Conservation (phyloP, 352 stramenopile species). For the Phytophthora sp. region DNA sequence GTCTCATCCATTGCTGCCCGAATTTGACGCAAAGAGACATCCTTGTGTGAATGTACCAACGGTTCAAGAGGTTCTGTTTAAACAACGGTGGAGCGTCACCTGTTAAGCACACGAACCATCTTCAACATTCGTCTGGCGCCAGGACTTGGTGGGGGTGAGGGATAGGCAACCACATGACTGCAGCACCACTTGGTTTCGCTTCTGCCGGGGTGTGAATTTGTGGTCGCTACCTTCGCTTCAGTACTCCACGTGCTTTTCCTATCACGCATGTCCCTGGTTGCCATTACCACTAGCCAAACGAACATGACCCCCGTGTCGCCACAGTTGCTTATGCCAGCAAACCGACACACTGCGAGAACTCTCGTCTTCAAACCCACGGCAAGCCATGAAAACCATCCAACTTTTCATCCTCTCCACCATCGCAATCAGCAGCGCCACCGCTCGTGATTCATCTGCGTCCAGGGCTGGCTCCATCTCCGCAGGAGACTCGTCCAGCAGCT, state of each 20-base stretch:
- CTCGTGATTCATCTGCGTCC: slow-evolving; percentile 14
- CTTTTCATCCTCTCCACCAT: slow-evolving; percentile 3
- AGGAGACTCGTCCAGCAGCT: slow-evolving; percentile 1
- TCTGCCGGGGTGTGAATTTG: neutral
- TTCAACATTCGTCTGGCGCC: neutral
- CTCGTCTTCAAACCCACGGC: neutral
- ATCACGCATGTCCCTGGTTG: neutral
- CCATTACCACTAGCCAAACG: neutral
- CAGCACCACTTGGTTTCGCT: neutral
- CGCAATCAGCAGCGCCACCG: neutral
- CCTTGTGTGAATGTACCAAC: too few relatives aligned
- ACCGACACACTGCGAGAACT: neutral
- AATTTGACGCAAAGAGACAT: too few relatives aligned
- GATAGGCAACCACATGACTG: neutral
- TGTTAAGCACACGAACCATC: neutral
- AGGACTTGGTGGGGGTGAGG: neutral
- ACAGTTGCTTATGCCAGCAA: slow-evolving; percentile 5
- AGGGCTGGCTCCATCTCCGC: slow-evolving; percentile 9
- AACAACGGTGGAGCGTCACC: neutral
- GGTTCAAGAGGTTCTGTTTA: neutral
- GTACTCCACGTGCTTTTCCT: slow-evolving; percentile 5
- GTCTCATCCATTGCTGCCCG: too few relatives aligned
- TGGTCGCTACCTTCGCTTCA: neutral
- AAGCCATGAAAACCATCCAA: slow-evolving; percentile 19
- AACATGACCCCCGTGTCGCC: neutral